Evolutionary conservation across 768 basidiomycete species (phyloP), one percentile per base, ranked within the genome.

Genomic region (Phlegmacium glaucopus): DNA sequence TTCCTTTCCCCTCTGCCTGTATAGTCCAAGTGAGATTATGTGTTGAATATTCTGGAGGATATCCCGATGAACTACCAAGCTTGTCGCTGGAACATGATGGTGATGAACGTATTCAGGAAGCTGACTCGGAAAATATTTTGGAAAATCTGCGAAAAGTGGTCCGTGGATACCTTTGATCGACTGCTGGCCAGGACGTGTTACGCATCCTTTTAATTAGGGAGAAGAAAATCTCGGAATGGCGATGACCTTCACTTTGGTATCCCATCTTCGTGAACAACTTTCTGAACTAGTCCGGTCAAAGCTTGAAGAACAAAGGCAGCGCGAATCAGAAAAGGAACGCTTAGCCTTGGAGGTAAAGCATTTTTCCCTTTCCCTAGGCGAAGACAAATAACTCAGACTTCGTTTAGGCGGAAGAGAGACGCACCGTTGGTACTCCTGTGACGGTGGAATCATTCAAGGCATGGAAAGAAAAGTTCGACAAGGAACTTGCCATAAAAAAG

Each of bases 201-300:
- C 34, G 44, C 26, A 43, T 52, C 22, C 45, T 42, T 27, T 18
- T 44, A 42, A 43, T 47, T 45, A 90, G 87, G 89, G 87, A 46
- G 79, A 86, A 60, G 91, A 94, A 61, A 93, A 89, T 63, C 59
- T 91, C 16, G 92, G 92, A 36, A 94, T 94, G 87, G 94, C 96
- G 2, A 97, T 98, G 94, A 94, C 94, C 13, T 99, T 96, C 62
- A 93, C 95, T 0, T 74, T 99, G 13, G 85, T 93, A 9, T 86
- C 89, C 0, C 85, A 88, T 57, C 77, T 96, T 38, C 77, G 88
- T 53, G 94, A 97, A 65, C 74, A 80, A 42, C 70, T 97, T 12
- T 78, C 83, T 4, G 59, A 62, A 13, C 68, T 94, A 18, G 78
- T 92, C 29, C 77, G 76, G 32, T 59, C 67, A 37, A 79, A 90